Evolutionary conservation across 2,329 filamentous ascomycete genomes (phyloP), one percentile per base, ranked within the genome.

Genomic region (Coniochaeta sp.): DNA sequence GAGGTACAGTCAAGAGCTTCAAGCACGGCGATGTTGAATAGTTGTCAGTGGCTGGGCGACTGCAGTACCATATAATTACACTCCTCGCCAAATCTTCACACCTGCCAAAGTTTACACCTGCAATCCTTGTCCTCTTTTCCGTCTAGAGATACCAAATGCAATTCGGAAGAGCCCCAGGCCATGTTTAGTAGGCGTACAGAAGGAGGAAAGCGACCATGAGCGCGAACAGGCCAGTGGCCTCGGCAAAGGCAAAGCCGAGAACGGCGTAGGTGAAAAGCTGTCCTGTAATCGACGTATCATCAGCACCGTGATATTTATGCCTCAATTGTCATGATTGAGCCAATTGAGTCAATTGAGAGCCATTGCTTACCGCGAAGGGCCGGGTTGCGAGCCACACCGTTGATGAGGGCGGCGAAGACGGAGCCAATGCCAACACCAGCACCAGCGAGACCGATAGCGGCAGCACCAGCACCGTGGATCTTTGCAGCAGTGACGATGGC

Each of bases 191-290:
- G 47, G 47, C 47, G 47, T 52, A 52, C 47, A 52, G 47, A 52
- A 52, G 47, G 14, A 52, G 47, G 83, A 92, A 90, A 82, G 89
- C 89, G 90, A 92, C 86, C 89, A 92, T 92, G 75, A 91, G 87
- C 75, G 91, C 88, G 88, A 91, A 91, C 75, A 91, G 87, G 89
- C 89, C 89, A 72, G 90, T 91, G 81, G 91, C 90, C 79, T 95
- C 91, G 79, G 93, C 90, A 88, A 95, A 95, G 77, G 90, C 91
- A 83, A 95, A 95, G 83, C 91, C 90, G 76, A 95, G 83, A 89
- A 95, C 93, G 86, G 90, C 90, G 82, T 95, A 93, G 71, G 89
- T 90, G 89, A 95, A 96, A 75, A 96, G 90, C 87, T 96, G 91
- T 77, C 90, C 47, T 52, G 26, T 12, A 52, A n/a, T 47, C 6